Base-by-base conservation (phyloP, 2,329 filamentous ascomycete genomes). In the Hypoxylon sp. region DNA sequence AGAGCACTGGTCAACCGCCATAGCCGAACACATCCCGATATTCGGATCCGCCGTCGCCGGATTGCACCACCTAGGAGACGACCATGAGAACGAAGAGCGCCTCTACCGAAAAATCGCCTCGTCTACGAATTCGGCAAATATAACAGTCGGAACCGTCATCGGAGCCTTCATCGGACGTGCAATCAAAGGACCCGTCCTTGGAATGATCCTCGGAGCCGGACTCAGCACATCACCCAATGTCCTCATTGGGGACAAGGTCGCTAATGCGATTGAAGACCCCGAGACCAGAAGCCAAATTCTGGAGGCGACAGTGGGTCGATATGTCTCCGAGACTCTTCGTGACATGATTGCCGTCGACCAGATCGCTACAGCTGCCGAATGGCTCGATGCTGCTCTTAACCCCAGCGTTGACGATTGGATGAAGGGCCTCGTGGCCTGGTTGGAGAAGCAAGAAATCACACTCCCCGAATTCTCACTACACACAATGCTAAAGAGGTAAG, bases 151-250 rank as follows among this genome's bases (percentile, higher is more conserved):
- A 8, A 33, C 61, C 54, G 68, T 54, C 27, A 49, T 70, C 35
- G 68, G 68, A 27, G 51, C 68, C 14, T 64, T 70, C 27, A 65
- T 68, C 40, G 68, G 68, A 14, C 64, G 64, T 13, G 68, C 68
- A 1, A 50, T 54, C 42, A 37, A 55, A 2, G 61, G 61, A 25
- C 57, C 68, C 25, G 48, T 59, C 31, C 33, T 70, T 2, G 68
- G 64, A 20, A 64, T 54, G 27, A 53, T 61, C n/a, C 22, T 70
- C 27, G 64, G 68, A 17, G 64, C 68, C 30, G 44, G 33, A 2
- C 68, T 70, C n/a, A 62, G 58, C 44, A 56, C 57, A 11, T 42
- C 53, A 4, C 17, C 64, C 3, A 44, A 33, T 13, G 20, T 67
- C 14, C 64, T 68, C 64, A 17, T 64, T 46, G 58, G 67, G 17